Evolutionary conservation across 2,329 filamentous ascomycete species (phyloP), one percentile per base, ranked within the genome.

Genomic region (Epichloe scottii): DNA sequence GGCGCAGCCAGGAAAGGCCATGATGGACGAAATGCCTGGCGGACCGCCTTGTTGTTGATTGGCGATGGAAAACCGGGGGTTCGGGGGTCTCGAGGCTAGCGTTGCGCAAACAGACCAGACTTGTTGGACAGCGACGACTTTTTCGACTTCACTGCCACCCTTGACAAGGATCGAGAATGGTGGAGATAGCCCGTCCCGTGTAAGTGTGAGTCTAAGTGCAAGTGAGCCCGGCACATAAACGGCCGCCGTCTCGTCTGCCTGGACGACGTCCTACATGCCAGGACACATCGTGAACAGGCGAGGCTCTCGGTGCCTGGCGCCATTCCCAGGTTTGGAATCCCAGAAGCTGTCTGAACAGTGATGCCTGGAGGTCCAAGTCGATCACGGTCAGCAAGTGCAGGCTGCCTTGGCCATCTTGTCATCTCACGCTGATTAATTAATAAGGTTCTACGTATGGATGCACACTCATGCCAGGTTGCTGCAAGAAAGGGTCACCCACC

Each of bases 21-120:
- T 10, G 3, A 30, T 39, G 45, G 50, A 46, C 50, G 34, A 39
- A 52, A 46, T 41, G 50, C 46, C 46, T 52, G 50, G 35, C 50
- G 46, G 34, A 40, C 38, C 26, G 23, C 35, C 37, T 26, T 26
- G n/a, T n/a, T n/a, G n/a, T n/a, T n/a, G n/a, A n/a, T 38, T 51
- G 44, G 38, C 44, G 35, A 40, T 35, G 34, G 34, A 35, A 35
- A 30, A 30, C 26, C n/a, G n/a, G n/a, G n/a, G n/a, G n/a, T n/a
- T n/a, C n/a, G 2, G 14, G 38, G 23, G 26, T 11, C 8, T 41
- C 35, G 35, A 37, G 43, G 48, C 39, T 34, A 50, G 26, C 48
- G 30, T 11, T 21, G 42, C 30, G 42, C 42, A 26, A 8, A 30
- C 26, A 30, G 26, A 30, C 26, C 26, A 30, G 26, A 26, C 26